These are phyloP conservation scores for Sonneratia alba DNA, from an alignment of 345 rosid species.

Conservation along the genomic window DNA sequence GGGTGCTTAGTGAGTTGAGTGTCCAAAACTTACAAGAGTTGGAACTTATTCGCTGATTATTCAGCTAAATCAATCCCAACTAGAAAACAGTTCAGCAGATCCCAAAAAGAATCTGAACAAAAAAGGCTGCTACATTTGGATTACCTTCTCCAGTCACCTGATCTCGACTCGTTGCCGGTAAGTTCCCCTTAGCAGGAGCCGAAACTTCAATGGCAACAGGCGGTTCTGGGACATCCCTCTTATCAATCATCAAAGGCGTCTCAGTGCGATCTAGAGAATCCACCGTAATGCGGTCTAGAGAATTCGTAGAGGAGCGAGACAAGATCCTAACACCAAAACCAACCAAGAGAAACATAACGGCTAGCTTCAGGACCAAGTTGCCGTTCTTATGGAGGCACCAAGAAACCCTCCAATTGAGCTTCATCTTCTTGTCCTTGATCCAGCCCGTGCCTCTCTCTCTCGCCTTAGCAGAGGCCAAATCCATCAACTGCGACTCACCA, in stretches of 20 bases:
- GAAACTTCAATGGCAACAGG: background rate
- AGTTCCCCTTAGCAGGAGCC: background rate
- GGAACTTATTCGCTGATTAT: background rate
- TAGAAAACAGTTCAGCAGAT: background rate
- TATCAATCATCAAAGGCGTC: constrained; percentile 7
- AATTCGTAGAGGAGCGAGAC: constrained; percentile 25
- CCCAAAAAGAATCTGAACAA: background rate
- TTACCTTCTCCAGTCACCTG: constrained; percentile 9
- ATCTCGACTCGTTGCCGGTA: background rate
- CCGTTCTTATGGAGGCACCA: constrained; percentile 31
- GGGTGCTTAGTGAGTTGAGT: background rate
- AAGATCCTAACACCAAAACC: constrained; percentile 55
- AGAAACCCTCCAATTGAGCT: constrained; percentile 27
- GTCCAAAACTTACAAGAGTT: background rate
- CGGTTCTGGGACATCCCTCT: constrained; percentile 1
- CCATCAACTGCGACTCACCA: constrained; percentile 2
- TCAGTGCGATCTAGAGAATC: constrained; percentile 22
- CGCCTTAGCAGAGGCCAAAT: background rate
- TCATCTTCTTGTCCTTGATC: constrained; percentile 29
- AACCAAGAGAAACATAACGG: constrained; percentile 32
- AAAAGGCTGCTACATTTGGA: background rate
- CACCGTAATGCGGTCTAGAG: constrained; percentile 14
- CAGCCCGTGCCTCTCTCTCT: background rate
- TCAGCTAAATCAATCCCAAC: background rate
- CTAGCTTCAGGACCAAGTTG: constrained; percentile 44